Base-by-base conservation (phyloP, 345 rosid species). In the Cochlearia excelsa region DNA sequence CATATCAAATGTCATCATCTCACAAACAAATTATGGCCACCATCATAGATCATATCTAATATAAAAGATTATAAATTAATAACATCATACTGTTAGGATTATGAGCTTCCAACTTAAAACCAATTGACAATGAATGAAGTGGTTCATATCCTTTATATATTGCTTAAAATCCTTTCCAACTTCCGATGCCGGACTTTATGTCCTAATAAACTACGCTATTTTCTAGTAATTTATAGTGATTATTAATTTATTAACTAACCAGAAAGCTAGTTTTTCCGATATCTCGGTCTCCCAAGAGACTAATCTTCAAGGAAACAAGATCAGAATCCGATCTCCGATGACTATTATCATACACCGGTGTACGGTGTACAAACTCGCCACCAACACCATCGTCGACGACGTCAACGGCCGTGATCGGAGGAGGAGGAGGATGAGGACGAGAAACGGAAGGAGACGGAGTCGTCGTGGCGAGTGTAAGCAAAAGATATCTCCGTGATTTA, bases 261-360 rank as follows among this genome's bases (percentile, higher is more conserved):
- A 83, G 57, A 58, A 92, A 92, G 68, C 90, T 82, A 4, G 95
- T 82, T 63, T 92, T 88, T 34, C 97, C 96, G 54, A 75, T 83
- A 4, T 74, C 78, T 51, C 78, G 72, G 76, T 92, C 96, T 9
- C 98, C 94, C 66, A 92, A 44, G 55, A 88, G 87, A 34, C 87
- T 79, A 63, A 92, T 92, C 80, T 92, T 92, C 70, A 92, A 65
- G 6, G 87, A 54, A 44, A 92, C 96, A 73, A 92, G 70, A 83
- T 92, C 93, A 1, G 88, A 70, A 62, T 86, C 90, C 23, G 74
- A 39, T 44, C 69, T 51, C 40, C 53, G 65, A 46, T 66, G 71
- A 0, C 49, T 46, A 2, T 51, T 31, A 30, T 71, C 75, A 9
- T 9, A 54, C 0, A 71, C 69, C n/a, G 71, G 55, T 7, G 60